Conservation (phyloP, 495 filamentous ascomycete species). For the Tuber borchii region DNA sequence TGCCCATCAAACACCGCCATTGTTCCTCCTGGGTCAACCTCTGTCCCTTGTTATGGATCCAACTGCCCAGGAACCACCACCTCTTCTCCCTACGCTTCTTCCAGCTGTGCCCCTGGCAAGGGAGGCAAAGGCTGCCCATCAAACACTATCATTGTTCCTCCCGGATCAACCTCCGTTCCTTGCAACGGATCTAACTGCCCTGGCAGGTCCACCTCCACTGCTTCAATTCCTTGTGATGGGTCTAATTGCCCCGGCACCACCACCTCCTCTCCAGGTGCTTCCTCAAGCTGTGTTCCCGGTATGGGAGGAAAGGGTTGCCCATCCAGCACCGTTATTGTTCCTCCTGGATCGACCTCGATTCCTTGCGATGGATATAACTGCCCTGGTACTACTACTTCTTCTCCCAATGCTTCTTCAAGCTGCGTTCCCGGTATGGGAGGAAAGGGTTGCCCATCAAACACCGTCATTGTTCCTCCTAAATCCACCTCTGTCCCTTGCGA, state of each 20-base stretch:
- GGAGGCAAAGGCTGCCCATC: too few species aligned
- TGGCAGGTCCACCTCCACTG: not conserved
- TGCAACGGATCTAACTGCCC: too few species aligned
- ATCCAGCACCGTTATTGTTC: conserved; percentile 8
- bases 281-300: not conserved
- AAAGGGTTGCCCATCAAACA: too few species aligned
- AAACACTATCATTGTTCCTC: too few species aligned
- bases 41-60: too few species aligned
- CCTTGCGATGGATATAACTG: too few species aligned
- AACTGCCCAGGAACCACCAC: not conserved
- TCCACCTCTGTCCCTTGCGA: too few species aligned
- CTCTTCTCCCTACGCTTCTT: conserved; percentile 5
- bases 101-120: conserved; percentile 1
- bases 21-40: not conserved
- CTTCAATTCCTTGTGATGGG: conserved; percentile 20
- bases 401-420: too few species aligned
- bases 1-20: conserved; percentile 1
- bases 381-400: too few species aligned
- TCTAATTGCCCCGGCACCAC: conserved; percentile 19
- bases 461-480: too few species aligned
- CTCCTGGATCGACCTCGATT: not conserved
- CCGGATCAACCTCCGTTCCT: too few species aligned
- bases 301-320: not conserved
- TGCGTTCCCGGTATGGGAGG: not conserved
- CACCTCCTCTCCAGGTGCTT: conserved; percentile 28